phyloP scores from a whole-genome alignment of 345 rosid genomes.

The Ricinus communis region DNA sequence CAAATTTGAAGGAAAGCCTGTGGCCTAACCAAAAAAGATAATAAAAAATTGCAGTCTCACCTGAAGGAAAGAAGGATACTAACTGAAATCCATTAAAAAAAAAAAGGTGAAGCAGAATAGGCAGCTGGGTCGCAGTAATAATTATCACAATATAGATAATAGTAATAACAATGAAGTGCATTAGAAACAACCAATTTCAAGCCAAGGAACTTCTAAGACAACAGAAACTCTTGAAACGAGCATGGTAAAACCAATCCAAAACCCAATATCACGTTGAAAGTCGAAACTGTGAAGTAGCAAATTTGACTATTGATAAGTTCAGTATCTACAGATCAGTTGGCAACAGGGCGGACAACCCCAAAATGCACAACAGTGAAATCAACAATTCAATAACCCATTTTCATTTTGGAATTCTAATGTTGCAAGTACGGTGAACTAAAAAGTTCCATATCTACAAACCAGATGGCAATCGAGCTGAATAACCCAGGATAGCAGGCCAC shows the following conservation, averaged over 20 bases:
- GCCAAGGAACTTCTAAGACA: background rate
- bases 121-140: too few species aligned
- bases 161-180: too few species aligned
- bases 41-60: background rate
- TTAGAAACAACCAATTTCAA: background rate
- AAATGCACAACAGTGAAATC: too few species aligned
- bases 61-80: background rate
- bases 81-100: background rate
- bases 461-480: background rate
- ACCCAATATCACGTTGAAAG: slow-evolving; percentile 5
- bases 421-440: slow-evolving; percentile 2
- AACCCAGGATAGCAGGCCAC: slow-evolving; percentile 1
- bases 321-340: slow-evolving; percentile 14
- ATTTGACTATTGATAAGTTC: too few species aligned
- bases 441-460: slow-evolving; percentile 29
- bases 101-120: background rate
- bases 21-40: too few species aligned
- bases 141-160: too few species aligned
- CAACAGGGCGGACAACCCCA: background rate
- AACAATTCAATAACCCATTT: background rate
- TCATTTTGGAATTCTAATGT: slow-evolving; percentile 13
- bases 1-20: too few species aligned
- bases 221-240: too few species aligned
- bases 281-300: too few species aligned
- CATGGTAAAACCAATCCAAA: background rate